Percentiles rank a stretch among this genome's conserved stretches.
Evolutionary conservation across 2,329 filamentous ascomycete genomes (phyloP).

Genomic region (Hortaea werneckii): DNA sequence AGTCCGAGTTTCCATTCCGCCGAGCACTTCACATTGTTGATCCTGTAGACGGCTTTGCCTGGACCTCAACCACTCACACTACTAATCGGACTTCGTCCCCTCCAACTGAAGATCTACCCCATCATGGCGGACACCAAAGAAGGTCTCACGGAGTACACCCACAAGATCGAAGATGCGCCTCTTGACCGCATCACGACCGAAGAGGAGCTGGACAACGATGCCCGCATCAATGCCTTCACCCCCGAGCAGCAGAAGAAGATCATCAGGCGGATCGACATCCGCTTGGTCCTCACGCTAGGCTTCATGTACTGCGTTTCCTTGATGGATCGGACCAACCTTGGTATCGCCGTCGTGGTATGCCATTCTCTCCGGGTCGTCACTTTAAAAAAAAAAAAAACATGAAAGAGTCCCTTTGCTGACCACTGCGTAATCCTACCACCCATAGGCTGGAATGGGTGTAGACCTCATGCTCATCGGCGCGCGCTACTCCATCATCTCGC

Average conservation of each 20-base stretch:
- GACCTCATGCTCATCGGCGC: constrained; percentile 23
- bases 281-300: constrained; percentile 38
- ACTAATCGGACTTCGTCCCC: too few relatives aligned
- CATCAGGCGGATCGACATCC: constrained; percentile 56
- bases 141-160: background rate
- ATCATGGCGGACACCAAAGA: too few relatives aligned
- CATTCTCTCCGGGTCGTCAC: background rate
- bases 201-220: constrained; percentile 15
- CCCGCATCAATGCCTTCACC: constrained; percentile 36
- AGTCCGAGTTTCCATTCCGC: too few relatives aligned
- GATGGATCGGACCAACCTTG: constrained; percentile 25
- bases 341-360: constrained; percentile 22
- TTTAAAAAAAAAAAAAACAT: background rate
- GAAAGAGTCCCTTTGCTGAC: background rate
- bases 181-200: constrained; percentile 19
- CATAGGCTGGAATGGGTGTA: constrained; percentile 23
- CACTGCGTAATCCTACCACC: background rate
- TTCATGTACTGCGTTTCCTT: constrained; percentile 27
- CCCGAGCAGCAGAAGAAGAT: constrained; percentile 56
- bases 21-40: too few relatives aligned
- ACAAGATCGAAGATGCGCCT: constrained; percentile 1
- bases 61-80: too few relatives aligned
- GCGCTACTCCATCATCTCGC: constrained; percentile 25
- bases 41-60: too few relatives aligned
- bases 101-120: too few relatives aligned